Conservation (phyloP, 78 protist genomes). For the Isochrysis galbana region DNA sequence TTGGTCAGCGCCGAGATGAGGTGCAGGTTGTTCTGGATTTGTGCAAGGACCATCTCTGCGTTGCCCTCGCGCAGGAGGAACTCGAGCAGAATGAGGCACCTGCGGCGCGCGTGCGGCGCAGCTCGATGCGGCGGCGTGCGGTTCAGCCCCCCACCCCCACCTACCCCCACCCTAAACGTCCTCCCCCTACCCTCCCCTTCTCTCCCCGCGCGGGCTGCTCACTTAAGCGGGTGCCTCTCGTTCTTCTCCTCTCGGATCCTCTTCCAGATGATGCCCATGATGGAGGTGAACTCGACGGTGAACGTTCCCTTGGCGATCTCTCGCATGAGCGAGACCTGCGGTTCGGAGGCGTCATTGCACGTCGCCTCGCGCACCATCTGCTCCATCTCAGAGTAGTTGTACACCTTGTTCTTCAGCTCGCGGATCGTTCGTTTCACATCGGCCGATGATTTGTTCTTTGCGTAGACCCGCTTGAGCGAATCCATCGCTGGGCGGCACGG, state of each 20-base stretch:
- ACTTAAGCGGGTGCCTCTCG: background rate
- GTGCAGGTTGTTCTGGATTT: background rate
- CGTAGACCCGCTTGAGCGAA: background rate
- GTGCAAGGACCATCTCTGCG: background rate
- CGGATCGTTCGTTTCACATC: background rate
- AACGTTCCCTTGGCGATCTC: slow-evolving; percentile 26
- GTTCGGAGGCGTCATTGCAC: background rate
- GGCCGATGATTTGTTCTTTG: background rate
- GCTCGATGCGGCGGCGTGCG: no score
- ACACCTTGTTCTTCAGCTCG: slow-evolving; percentile 30
- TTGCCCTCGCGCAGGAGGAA: background rate
- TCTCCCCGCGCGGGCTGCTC: no score
- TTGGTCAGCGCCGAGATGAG: background rate
- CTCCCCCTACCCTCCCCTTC: no score
- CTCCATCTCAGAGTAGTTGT: slow-evolving; percentile 22
- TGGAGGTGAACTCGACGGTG: background rate
- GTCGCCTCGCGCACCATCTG: slow-evolving; percentile 34
- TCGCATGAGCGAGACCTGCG: background rate
- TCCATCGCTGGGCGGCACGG: no score
- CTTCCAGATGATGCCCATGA: background rate
- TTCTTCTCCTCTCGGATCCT: background rate
- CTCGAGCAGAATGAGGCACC: slow-evolving; percentile 8
- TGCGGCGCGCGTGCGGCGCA: background rate
- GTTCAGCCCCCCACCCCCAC: no score
- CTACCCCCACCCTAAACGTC: no score